phyloP scores from a whole-genome alignment of 768 basidiomycete genomes.

The Piloderma croceum region DNA sequence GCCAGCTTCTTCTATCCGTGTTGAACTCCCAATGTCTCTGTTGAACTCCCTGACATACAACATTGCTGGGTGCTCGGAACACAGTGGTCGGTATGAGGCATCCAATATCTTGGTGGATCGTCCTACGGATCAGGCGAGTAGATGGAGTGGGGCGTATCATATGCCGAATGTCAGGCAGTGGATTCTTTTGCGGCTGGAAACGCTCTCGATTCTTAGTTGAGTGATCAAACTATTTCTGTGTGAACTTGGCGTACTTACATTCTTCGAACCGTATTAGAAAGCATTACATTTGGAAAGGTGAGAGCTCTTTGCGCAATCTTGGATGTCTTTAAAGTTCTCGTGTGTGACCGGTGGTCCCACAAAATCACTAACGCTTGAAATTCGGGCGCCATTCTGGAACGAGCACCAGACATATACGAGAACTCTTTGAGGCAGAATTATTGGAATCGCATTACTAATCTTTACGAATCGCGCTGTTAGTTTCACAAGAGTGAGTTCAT shows the following conservation, averaged over 20 bases:
- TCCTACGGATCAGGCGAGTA: conserved; percentile 58
- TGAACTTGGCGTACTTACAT: conserved; percentile 2
- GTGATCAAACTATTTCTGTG: conserved; percentile 20
- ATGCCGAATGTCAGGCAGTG: conserved; percentile 56
- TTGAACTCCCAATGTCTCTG: too few species aligned
- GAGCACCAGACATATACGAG: too few species aligned
- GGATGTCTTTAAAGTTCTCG: too few species aligned
- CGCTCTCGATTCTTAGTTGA: conserved; percentile 61
- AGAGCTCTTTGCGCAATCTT: too few species aligned
- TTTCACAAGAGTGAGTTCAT: conserved; percentile 29
- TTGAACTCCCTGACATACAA: too few species aligned
- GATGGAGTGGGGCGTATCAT: conserved; percentile 72
- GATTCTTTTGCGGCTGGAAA: conserved; percentile 62
- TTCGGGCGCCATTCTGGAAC: too few species aligned
- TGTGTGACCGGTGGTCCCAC: too few species aligned
- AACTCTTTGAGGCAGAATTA: too few species aligned
- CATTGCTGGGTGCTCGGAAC: conserved; percentile 59
- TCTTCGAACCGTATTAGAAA: conserved; percentile 38
- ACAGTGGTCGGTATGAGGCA: conserved; percentile 63
- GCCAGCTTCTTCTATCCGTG: too few species aligned
- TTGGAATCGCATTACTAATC: conserved; percentile 1
- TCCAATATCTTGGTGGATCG: conserved; percentile 59
- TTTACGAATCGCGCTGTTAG: conserved; percentile 10
- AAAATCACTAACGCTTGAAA: too few species aligned
- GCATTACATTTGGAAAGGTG: conserved; percentile 78